Conservation (phyloP, 169 alveolate species). For the Perkinsus marinus region DNA sequence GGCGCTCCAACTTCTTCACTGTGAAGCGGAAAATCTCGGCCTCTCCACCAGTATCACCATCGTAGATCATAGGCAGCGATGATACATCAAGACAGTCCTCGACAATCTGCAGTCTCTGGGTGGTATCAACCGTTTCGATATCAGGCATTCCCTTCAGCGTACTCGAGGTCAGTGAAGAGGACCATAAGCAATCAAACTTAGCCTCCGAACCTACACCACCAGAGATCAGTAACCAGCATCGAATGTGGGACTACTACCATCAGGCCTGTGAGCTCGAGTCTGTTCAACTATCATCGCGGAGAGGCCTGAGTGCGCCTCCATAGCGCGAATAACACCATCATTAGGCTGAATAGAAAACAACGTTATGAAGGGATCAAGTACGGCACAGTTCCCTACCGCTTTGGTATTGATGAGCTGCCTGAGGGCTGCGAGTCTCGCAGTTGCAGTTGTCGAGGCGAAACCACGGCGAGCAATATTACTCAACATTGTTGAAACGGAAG, state of each 20-base stretch:
- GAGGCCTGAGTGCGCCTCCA: slow-evolving; percentile 54
- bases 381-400: neutral
- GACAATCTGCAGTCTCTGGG: slow-evolving; percentile 1
- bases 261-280: slow-evolving; percentile 39
- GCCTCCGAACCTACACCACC: neutral
- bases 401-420: neutral
- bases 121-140: slow-evolving; percentile 2
- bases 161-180: neutral
- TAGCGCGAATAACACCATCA: slow-evolving; percentile 7
- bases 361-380: neutral
- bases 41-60: slow-evolving; percentile 45
- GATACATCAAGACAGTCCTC: neutral
- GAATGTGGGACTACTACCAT: slow-evolving; percentile 18
- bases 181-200: neutral
- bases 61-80: slow-evolving; percentile 31
- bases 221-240: neutral
- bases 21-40: slow-evolving; percentile 2
- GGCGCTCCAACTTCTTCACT: neutral
- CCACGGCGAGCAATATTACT: neutral
- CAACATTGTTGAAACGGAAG: neutral
- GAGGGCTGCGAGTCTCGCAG: neutral
- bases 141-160: slow-evolving; percentile 2
- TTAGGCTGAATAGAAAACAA: neutral
- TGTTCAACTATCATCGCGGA: slow-evolving; percentile 44
- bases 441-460: neutral